Evolutionary conservation across 352 stramenopile species (phyloP).

Genomic region (Globisporangium solare): DNA sequence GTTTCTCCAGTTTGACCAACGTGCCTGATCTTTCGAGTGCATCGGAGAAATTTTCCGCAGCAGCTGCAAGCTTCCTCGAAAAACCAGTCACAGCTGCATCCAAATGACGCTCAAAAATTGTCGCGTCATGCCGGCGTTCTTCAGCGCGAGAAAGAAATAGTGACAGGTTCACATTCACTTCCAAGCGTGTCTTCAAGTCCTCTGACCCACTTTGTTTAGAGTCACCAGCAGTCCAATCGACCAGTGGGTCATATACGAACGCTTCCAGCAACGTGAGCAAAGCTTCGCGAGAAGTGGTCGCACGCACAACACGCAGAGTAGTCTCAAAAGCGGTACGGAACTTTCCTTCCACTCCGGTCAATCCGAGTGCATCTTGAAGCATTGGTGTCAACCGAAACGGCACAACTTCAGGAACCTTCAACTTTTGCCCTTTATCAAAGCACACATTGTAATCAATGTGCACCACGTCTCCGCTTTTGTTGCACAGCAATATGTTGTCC

Average conservation of each 20-base stretch:
- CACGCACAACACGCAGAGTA: constrained; percentile 65
- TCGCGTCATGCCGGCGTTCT: constrained; percentile 65
- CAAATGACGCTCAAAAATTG: constrained; percentile 37
- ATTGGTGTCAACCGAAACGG: constrained; percentile 88
- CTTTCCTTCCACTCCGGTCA: constrained; percentile 67
- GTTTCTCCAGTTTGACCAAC: constrained; percentile 14
- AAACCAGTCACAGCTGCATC: constrained; percentile 21
- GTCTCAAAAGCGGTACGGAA: constrained; percentile 74
- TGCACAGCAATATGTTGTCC: constrained; percentile 89
- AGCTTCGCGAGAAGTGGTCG: constrained; percentile 55
- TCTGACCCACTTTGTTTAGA: constrained; percentile 26
- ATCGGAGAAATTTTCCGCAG: constrained; percentile 3
- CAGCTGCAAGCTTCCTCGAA: constrained; percentile 10
- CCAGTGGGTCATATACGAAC: constrained; percentile 84
- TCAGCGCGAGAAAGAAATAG: constrained; percentile 77
- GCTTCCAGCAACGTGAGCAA: constrained; percentile 75
- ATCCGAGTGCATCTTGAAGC: constrained; percentile 67
- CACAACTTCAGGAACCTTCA: constrained; percentile 89
- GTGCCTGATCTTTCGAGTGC: not conserved
- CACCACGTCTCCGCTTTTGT: constrained; percentile 73
- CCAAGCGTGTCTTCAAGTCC: constrained; percentile 64
- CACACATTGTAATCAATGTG: constrained; percentile 93
- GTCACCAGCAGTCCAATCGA: constrained; percentile 64
- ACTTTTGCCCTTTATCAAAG: constrained; percentile 84
- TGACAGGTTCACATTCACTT: constrained; percentile 84